A percentile compares a stretch with the other conserved stretches of the same genome.
phyloP scores from a whole-genome alignment of 768 basidiomycete species.

The Clitopilus hobsonii region DNA sequence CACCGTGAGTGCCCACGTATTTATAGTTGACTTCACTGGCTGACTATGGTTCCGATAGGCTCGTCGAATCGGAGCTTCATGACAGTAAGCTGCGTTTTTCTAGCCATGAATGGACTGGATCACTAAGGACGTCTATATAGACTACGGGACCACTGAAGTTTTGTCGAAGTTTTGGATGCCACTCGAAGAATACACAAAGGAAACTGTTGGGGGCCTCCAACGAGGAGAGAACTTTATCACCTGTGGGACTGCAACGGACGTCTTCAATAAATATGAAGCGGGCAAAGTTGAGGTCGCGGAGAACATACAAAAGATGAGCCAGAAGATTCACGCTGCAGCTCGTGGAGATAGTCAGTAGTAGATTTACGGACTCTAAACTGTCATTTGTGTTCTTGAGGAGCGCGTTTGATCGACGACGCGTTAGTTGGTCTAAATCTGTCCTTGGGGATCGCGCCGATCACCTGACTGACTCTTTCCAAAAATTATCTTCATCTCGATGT shows the following conservation, averaged over 20 bases:
- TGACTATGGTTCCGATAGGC: slow-evolving; percentile 21
- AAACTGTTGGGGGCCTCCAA: slow-evolving; percentile 22
- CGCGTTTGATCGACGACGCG: background rate
- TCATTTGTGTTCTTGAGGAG: no score
- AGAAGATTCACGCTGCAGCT: background rate
- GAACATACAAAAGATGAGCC: slow-evolving; percentile 10
- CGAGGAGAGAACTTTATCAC: slow-evolving; percentile 22
- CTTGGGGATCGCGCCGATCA: background rate
- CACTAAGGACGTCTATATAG: slow-evolving; percentile 20
- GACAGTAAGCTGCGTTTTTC: slow-evolving; percentile 35
- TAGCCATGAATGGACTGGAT: background rate
- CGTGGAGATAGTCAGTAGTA: background rate
- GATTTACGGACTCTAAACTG: no score
- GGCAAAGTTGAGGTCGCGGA: slow-evolving; percentile 25
- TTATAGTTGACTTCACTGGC: background rate
- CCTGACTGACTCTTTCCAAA: background rate
- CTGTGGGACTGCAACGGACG: slow-evolving; percentile 15
- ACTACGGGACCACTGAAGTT: slow-evolving; percentile 43
- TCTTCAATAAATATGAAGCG: slow-evolving; percentile 26
- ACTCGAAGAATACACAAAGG: slow-evolving; percentile 38
- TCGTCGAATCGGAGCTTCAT: slow-evolving; percentile 61
- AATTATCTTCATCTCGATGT: background rate
- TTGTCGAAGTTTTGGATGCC: slow-evolving; percentile 55
- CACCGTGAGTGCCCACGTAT: slow-evolving; percentile 38
- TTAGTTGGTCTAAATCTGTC: no score